Base-by-base conservation (phyloP, 495 filamentous ascomycete genomes). In the Halenospora varia region DNA sequence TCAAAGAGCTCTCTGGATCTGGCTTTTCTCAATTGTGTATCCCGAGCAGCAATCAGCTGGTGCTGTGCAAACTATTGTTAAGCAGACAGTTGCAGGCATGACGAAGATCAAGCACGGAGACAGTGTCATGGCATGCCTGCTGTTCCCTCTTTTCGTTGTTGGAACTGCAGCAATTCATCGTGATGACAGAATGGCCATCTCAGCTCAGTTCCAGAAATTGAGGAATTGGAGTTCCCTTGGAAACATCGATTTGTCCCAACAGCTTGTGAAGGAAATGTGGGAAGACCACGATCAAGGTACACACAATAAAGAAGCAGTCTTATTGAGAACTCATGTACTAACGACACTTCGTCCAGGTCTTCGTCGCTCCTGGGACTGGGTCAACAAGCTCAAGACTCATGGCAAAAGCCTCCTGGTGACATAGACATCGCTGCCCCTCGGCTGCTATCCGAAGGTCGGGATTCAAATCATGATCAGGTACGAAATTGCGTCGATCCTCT, bases 81-180 rank as follows among this genome's bases (percentile, higher is more conserved):
- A 46, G 25, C 2, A n/a, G 3, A 52, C 50, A 2, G 23, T 26
- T 11, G 23, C 10, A 23, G 53, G 22, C 17, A 56, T 61, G 46
- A n/a, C 10, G 8, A 46, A 56, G 18, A 56, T 61, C 48, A 55
- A 55, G 22, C 15, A 24, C 10, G 48, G 48, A 15, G 53, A 61
- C 19, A 47, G 47, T 10, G 59, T 52, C 2, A 56, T 56, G 48
- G 26, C 52, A n/a, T 61, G 53, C 35, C 22, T 61, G 13, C 25
- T 61, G 15, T 61, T 61, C 42, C 59, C 59, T n/a, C 26, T 61
- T 11, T 61, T 61, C 26, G 39, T 61, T 6, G 25, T 52, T 19
- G 59, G 52, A 19, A 17, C 35, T 9, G 59, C 59, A 13, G 59
- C 59, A 10, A 61, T 56, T 17, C n/a, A 10, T 1, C 1, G 13